Conservation (phyloP, 2,329 filamentous ascomycete genomes). For the Penicillium sp. region DNA sequence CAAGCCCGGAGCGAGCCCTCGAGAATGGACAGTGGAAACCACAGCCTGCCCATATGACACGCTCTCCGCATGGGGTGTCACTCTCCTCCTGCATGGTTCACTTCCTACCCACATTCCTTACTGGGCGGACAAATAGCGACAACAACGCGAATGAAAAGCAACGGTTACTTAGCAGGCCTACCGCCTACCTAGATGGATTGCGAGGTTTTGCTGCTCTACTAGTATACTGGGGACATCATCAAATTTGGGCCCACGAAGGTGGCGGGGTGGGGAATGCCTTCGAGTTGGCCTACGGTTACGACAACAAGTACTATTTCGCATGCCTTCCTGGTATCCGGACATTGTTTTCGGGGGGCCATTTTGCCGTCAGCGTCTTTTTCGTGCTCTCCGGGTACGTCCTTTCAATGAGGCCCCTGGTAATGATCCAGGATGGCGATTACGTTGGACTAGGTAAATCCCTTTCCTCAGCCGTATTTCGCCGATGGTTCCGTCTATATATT, state of each 20-base stretch:
- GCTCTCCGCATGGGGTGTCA: background rate
- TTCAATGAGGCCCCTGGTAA: slow-evolving; percentile 46
- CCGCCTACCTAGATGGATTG: slow-evolving; percentile 64
- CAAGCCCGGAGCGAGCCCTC: background rate
- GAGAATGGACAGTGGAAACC: slow-evolving; percentile 5
- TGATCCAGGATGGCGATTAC: slow-evolving; percentile 45
- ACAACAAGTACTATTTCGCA: slow-evolving; percentile 47
- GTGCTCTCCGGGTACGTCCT: slow-evolving; percentile 54
- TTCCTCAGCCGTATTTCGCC: slow-evolving; percentile 50
- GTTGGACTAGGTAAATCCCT: slow-evolving; percentile 44
- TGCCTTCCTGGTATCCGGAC: slow-evolving; percentile 58
- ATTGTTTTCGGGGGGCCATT: slow-evolving; percentile 62
- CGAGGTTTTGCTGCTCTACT: slow-evolving; percentile 65
- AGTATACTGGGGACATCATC: slow-evolving; percentile 63
- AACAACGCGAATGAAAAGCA: slow-evolving; percentile 1
- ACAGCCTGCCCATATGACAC: background rate
- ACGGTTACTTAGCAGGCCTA: slow-evolving; percentile 38
- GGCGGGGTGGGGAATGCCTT: slow-evolving; percentile 41
- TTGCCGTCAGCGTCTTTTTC: slow-evolving; percentile 55
- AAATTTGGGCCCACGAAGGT: slow-evolving; percentile 55
- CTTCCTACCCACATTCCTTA: background rate
- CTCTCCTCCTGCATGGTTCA: background rate
- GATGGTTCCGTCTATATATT: slow-evolving; percentile 51
- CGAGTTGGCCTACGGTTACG: slow-evolving; percentile 53
- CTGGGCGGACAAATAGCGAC: background rate